A percentile compares a stretch with the other conserved stretches of the same genome.
These are phyloP conservation scores for Talaromyces stipitatus DNA, from an alignment of 495 filamentous ascomycete genomes.

Conservation along the genomic window DNA sequence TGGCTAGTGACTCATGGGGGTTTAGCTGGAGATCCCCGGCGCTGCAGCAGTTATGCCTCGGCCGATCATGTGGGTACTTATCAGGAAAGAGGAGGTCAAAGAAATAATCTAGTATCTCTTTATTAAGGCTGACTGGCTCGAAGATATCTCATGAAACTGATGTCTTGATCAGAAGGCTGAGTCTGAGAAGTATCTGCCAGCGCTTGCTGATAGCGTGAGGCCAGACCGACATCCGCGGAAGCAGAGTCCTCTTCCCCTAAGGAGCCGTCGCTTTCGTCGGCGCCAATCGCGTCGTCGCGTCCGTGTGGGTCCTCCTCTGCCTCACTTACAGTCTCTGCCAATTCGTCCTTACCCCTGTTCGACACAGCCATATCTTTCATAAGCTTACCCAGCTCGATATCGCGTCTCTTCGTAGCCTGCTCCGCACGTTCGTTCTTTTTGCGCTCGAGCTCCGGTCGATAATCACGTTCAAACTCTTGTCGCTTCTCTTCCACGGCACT, in stretches of 20 bases:
- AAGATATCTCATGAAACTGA: constrained; percentile 44
- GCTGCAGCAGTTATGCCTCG: not conserved
- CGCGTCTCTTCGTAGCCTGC: constrained; percentile 56
- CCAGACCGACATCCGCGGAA: constrained; percentile 32
- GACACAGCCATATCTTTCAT: constrained; percentile 91
- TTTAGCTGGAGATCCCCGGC: not conserved
- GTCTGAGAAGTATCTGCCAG: constrained; percentile 21
- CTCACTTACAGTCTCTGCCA: constrained; percentile 43
- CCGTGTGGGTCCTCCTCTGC: constrained; percentile 37
- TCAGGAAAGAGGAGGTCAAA: not conserved
- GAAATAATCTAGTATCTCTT: not conserved
- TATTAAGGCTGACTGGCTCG: constrained; percentile 18
- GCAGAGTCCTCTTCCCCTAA: constrained; percentile 22
- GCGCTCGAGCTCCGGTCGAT: constrained; percentile 83
- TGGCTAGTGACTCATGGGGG: not conserved
- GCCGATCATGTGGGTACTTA: not conserved
- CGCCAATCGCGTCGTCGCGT: constrained; percentile 24
- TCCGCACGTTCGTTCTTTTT: constrained; percentile 67
- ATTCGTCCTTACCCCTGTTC: constrained; percentile 16
- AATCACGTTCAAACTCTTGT: constrained; percentile 84
- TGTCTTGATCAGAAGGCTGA: constrained; percentile 28
- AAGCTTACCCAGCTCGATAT: constrained; percentile 79
- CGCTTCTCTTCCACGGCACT: constrained; percentile 77
- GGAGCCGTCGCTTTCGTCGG: constrained; percentile 13
- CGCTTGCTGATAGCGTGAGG: constrained; percentile 38